Conservation (phyloP, 306 rosid genomes). For the Crataegus laevigata region DNA sequence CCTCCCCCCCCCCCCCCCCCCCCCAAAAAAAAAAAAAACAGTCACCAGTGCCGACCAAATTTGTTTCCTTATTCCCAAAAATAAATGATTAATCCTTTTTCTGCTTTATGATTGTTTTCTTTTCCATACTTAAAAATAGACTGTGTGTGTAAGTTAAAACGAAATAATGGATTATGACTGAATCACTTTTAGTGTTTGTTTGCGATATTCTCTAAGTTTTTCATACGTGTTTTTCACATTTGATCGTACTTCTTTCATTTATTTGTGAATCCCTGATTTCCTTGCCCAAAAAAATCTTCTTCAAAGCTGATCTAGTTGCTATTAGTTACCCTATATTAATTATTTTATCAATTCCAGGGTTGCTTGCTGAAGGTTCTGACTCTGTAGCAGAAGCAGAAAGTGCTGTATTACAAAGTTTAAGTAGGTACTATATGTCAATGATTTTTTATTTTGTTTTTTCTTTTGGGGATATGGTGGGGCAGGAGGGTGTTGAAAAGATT, state of each 20-base stretch:
- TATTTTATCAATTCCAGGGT: constrained; percentile 58
- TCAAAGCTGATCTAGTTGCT: neutral
- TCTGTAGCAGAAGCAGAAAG: constrained; percentile 76
- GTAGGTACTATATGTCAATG: constrained; percentile 50
- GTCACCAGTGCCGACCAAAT: neutral
- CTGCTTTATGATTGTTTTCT: neutral
- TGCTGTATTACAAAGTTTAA: constrained; percentile 71
- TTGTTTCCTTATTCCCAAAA: neutral
- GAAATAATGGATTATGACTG: no score
- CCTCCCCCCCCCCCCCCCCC: no score
- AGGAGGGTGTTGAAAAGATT: neutral
- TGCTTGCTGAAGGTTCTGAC: constrained; percentile 62
- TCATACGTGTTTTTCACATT: neutral
- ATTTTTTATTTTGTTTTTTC: neutral
- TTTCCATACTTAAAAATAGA: neutral
- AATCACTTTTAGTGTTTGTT: neutral
- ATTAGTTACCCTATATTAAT: neutral
- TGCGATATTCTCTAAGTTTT: neutral
- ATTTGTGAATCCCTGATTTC: neutral
- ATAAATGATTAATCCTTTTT: neutral
- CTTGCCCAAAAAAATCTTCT: neutral
- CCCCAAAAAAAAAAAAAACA: no score
- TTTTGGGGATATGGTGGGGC: neutral
- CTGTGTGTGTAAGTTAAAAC: neutral
- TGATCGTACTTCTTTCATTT: neutral